Evolutionary conservation across 208 protist species (phyloP).

Genomic region (Trichomonas tenax): DNA sequence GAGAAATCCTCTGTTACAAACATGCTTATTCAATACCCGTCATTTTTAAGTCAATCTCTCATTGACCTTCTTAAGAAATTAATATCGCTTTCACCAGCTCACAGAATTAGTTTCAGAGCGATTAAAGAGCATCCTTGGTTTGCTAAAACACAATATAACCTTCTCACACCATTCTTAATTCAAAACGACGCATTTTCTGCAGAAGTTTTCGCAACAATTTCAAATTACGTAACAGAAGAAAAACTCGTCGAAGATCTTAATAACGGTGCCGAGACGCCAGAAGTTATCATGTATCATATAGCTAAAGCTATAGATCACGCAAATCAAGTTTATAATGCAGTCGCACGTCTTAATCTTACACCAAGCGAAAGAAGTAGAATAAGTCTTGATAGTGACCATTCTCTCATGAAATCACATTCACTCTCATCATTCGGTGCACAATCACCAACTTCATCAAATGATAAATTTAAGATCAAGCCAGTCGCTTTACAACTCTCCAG

Average conservation of each 20-base stretch:
- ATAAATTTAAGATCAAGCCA: not conserved
- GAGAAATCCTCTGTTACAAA: not conserved
- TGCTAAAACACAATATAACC: not conserved
- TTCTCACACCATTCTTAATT: not conserved
- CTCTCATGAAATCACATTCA: not conserved
- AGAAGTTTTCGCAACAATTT: not conserved
- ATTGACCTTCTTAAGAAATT: constrained; percentile 26
- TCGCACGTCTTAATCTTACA: not conserved
- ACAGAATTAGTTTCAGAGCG: not conserved
- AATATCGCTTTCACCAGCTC: not conserved
- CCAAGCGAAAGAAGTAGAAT: not conserved
- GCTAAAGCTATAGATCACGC: not conserved
- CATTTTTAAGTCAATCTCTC: not conserved
- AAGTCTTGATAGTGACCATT: not conserved
- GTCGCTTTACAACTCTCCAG: not conserved
- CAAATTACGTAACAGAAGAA: not conserved
- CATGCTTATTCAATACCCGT: not conserved
- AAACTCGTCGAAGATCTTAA: not conserved
- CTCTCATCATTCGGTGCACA: not conserved
- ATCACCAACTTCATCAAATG: not conserved
- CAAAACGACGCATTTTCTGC: not conserved
- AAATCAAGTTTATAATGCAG: not conserved
- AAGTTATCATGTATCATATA: not conserved
- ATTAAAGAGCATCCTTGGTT: constrained; percentile 27
- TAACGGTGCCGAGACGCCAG: not conserved